Percentiles rank a stretch among this genome's conserved stretches.
Conservation (phyloP, 2,329 filamentous ascomycete genomes). For the Lachnellula hyalina region DNA sequence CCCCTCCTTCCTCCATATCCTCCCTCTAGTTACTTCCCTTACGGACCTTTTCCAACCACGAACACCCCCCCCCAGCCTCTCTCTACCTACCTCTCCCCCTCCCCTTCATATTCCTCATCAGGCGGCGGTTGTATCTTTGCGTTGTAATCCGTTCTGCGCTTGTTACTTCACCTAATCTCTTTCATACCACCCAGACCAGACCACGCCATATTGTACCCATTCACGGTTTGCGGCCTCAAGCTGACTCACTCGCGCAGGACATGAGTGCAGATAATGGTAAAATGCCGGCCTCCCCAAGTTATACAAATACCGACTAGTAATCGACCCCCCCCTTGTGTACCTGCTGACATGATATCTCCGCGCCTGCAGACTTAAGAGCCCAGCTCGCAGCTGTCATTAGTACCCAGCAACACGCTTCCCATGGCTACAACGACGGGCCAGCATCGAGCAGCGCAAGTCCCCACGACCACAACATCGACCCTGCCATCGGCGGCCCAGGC, state of each 20-base stretch:
- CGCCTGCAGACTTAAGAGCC: conserved; percentile 31
- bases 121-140: neutral
- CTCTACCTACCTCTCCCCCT: conserved; percentile 1
- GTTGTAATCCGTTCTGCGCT: neutral
- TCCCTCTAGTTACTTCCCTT: neutral
- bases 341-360: conserved; percentile 29
- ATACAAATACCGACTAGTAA: conserved; percentile 6
- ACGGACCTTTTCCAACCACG: neutral
- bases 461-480: conserved; percentile 33
- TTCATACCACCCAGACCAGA: neutral
- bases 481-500: conserved; percentile 26
- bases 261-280: conserved; percentile 29
- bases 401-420: conserved; percentile 21
- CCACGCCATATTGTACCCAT: neutral
- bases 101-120: conserved; percentile 1
- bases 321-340: conserved; percentile 5
- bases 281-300: conserved; percentile 6
- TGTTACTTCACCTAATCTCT: neutral
- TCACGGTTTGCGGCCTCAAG: conserved; percentile 7
- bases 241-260: conserved; percentile 28
- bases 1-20: neutral
- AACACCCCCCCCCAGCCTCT: neutral
- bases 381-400: conserved; percentile 31
- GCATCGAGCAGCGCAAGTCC: conserved; percentile 29
- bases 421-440: conserved; percentile 30